Evolutionary conservation across 371 early-diverging fungal species (phyloP).

Genomic region (Circinella umbellata): DNA sequence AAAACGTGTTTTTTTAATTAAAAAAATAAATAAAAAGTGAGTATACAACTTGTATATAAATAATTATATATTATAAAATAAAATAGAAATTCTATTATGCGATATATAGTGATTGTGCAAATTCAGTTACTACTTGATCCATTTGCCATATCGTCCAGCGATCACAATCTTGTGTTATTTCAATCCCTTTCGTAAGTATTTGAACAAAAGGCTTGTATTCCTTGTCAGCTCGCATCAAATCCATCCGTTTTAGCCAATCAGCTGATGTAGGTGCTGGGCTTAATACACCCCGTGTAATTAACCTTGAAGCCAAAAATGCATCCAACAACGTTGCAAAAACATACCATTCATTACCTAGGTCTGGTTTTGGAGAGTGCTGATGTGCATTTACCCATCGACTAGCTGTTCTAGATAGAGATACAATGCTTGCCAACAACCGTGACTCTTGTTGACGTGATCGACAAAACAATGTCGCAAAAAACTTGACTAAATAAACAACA

Average conservation of each 20-base stretch:
- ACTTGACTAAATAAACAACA: slow-evolving; percentile 14
- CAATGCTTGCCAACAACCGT: slow-evolving; percentile 18
- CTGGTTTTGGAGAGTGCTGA: neutral
- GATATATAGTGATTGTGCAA: slow-evolving; percentile 1
- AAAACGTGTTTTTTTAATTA: neutral
- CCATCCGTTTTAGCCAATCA: slow-evolving; percentile 4
- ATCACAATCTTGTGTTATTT: slow-evolving; percentile 4
- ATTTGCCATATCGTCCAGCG: slow-evolving; percentile 22
- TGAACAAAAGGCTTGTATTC: neutral
- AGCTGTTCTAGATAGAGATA: slow-evolving; percentile 16
- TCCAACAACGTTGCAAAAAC: slow-evolving; percentile 16
- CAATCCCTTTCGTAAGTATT: neutral
- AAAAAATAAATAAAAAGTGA: neutral
- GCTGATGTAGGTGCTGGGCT: slow-evolving; percentile 3
- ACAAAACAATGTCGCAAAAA: slow-evolving; percentile 14
- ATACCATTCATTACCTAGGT: slow-evolving; percentile 11
- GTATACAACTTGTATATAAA: neutral
- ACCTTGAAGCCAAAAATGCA: slow-evolving; percentile 15
- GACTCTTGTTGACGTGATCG: slow-evolving; percentile 2
- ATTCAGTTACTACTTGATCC: slow-evolving; percentile 14
- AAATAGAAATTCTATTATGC: neutral
- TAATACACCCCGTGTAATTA: slow-evolving; percentile 12
- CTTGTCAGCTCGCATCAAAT: slow-evolving; percentile 10
- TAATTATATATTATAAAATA: neutral
- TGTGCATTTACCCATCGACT: slow-evolving; percentile 11